Evolutionary conservation across 208 protist genomes (phyloP).

Genomic region (Crithidia brevicula): DNA sequence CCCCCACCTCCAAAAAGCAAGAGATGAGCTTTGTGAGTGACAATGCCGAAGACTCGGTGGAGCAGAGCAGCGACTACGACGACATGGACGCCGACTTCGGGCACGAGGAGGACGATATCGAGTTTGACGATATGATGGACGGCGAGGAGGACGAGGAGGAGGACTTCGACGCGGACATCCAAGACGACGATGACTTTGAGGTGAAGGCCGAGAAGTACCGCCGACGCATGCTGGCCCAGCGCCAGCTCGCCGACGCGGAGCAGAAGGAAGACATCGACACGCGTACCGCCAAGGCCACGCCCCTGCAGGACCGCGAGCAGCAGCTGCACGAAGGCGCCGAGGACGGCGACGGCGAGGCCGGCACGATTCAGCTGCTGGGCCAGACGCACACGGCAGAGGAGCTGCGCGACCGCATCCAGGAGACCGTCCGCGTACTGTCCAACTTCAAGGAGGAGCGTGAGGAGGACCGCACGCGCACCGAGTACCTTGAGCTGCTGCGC

Average conservation of each 20-base stretch:
- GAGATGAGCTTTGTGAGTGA: too few relatives aligned
- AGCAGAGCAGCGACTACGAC: not conserved
- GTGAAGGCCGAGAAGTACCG: constrained; percentile 80
- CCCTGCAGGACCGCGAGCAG: constrained; percentile 52
- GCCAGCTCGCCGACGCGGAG: constrained; percentile 70
- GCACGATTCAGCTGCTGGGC: constrained; percentile 47
- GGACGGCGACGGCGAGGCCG: constrained; percentile 1
- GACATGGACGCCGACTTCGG: not conserved
- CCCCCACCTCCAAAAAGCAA: constrained; percentile 1
- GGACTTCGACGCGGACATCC: constrained; percentile 50
- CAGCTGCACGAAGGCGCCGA: constrained; percentile 21
- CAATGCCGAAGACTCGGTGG: too few relatives aligned
- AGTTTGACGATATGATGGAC: constrained; percentile 58
- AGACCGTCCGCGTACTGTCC: constrained; percentile 92
- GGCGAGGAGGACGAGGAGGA: constrained; percentile 45
- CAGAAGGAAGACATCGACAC: constrained; percentile 56
- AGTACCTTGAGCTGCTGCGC: constrained; percentile 94
- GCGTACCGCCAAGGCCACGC: constrained; percentile 59
- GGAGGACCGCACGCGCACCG: constrained; percentile 75
- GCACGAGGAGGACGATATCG: constrained; percentile 45
- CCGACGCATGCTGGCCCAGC: constrained; percentile 63
- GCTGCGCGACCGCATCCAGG: constrained; percentile 88
- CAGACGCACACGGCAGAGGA: constrained; percentile 78
- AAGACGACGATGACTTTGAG: constrained; percentile 86
- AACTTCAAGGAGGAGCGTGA: constrained; percentile 94